These are phyloP conservation scores for Xylaria sp. DNA, from an alignment of 2,329 filamentous ascomycete genomes.

Conservation along the genomic window DNA sequence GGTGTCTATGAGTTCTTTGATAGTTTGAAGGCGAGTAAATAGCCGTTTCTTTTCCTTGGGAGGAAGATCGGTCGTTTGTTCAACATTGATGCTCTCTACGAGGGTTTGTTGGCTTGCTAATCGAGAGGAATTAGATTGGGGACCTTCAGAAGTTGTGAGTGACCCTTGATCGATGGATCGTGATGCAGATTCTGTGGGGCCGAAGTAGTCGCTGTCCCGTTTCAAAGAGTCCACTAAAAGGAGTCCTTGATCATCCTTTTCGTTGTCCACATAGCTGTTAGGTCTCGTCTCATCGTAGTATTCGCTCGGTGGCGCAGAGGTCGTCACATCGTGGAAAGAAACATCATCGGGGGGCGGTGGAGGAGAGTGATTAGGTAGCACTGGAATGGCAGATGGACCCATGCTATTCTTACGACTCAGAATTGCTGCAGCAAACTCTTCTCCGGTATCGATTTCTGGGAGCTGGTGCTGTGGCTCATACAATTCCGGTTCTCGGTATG, in stretches of 20 bases:
- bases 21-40: slow-evolving; percentile 81
- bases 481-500: slow-evolving; percentile 44
- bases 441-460: slow-evolving; percentile 63
- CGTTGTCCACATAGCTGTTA: slow-evolving; percentile 55
- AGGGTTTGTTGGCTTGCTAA: slow-evolving; percentile 53
- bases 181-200: slow-evolving; percentile 57
- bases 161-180: slow-evolving; percentile 62
- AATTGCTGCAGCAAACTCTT: slow-evolving; percentile 63
- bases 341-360: slow-evolving; percentile 58
- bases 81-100: slow-evolving; percentile 52
- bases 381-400: slow-evolving; percentile 43
- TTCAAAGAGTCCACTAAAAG: slow-evolving; percentile 58
- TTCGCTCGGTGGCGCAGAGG: slow-evolving; percentile 52
- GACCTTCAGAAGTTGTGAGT: slow-evolving; percentile 55
- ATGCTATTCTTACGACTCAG: slow-evolving; percentile 51
- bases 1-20: slow-evolving; percentile 93
- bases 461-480: slow-evolving; percentile 53
- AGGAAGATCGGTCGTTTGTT: slow-evolving; percentile 50
- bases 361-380: slow-evolving; percentile 61
- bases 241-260: slow-evolving; percentile 56
- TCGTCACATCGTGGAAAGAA: slow-evolving; percentile 45
- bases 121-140: slow-evolving; percentile 53
- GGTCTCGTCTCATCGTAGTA: slow-evolving; percentile 58
- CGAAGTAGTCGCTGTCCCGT: slow-evolving; percentile 59
- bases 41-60: slow-evolving; percentile 76